Base-by-base conservation (phyloP, 257 asterid species). In the Solanum pinnatisectum region DNA sequence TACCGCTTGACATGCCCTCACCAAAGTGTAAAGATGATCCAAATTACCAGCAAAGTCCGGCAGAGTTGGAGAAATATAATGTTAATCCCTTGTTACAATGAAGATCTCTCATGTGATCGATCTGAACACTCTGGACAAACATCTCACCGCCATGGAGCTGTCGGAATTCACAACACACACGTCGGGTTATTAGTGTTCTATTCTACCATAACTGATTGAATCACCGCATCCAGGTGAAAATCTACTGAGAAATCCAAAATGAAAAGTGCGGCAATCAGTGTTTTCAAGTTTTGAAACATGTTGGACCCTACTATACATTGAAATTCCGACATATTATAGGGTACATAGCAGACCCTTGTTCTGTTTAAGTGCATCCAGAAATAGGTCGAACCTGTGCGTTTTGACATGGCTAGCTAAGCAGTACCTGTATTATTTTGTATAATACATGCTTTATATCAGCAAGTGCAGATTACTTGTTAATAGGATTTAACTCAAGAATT, bases 1-100 rank as follows among this genome's bases (percentile, higher is more conserved):
- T 78, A 33, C 56, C 7, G 27, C 73, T 33, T 87, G 90, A 88
- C 92, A 52, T 91, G 14, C 60, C 68, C 70, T 81, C 85, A 49
- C 85, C 87, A 1, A 46, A 46, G 20, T 81, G 85, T 81, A 81
- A 81, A 81, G 85, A 81, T 46, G 40, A 81, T 49, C 70, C 27
- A 5, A 49, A 30, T 74, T 22, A 36, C 30, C 85, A 81, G 70
- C 85, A 81, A 46, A 46, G 33, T 81, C 85, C 2, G 68, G 85
- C 42, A 81, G 70, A 27, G 68, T 49, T 46, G 18, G 85, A 12
- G 85, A 81, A 81, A 81, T 46, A 74, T 36, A 74, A 36, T 10
- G 42, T 2, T 36, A 46, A 81, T 81, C 22, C 85, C 42, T 49
- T 81, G 85, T 16, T 81, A 30, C 85, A 30, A 5, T 49, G 70